Conservation (phyloP, 2,329 filamentous ascomycete genomes). For the Paracoccidioides lutzii region DNA sequence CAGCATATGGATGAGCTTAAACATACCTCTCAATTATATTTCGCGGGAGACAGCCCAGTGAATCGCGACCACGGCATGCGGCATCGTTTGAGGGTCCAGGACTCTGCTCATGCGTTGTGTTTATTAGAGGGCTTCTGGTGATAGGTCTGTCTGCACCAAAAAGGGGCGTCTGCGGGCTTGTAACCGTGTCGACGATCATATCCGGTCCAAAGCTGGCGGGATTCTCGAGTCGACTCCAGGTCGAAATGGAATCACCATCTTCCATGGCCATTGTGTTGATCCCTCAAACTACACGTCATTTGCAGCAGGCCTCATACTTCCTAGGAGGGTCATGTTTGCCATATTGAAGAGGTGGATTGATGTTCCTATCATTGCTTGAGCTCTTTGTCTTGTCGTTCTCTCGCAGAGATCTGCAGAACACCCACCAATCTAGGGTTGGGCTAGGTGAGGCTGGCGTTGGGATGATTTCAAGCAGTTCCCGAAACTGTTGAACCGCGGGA, state of each 20-base stretch:
- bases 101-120: background rate
- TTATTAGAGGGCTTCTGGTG: background rate
- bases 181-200: background rate
- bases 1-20: background rate
- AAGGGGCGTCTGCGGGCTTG: background rate
- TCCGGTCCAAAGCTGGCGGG: slow-evolving; percentile 1
- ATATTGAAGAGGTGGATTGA: background rate
- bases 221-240: slow-evolving; percentile 6
- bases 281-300: slow-evolving; percentile 7
- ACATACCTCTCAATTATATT: slow-evolving; percentile 10
- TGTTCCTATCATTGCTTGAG: background rate
- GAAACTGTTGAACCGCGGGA: background rate
- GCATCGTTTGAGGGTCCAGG: background rate
- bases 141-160: background rate
- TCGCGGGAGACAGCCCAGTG: slow-evolving; percentile 4
- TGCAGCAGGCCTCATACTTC: background rate
- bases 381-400: background rate
- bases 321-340: background rate
- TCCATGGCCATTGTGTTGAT: slow-evolving; percentile 8
- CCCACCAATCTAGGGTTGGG: background rate
- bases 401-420: background rate
- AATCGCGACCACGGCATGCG: background rate
- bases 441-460: background rate
- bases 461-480: background rate
- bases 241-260: slow-evolving; percentile 7